phyloP scores from a whole-genome alignment of 164 flowering plant genomes.

The Nymphaea colorata region DNA sequence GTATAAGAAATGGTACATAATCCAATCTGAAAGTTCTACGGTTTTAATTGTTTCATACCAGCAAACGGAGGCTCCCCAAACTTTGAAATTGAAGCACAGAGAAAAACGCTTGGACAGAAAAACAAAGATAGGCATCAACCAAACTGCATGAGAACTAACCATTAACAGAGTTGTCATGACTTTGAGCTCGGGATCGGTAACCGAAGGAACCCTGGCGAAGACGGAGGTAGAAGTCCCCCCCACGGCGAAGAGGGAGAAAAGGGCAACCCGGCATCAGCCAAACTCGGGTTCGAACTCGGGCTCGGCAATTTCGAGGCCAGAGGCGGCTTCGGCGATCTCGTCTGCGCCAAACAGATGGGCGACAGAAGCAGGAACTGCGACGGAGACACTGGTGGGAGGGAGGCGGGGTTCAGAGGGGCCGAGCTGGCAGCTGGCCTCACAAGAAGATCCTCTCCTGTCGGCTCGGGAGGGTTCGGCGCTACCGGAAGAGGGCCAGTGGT shows the following conservation, averaged over 20 bases:
- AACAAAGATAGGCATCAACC: background rate
- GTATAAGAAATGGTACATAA: no score
- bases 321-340: constrained; percentile 32
- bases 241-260: constrained; percentile 2
- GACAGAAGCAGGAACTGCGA: constrained; percentile 46
- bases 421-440: no score
- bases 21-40: no score
- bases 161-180: background rate
- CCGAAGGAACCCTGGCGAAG: background rate
- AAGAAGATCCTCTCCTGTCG: background rate
- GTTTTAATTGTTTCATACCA: no score
- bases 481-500: no score
- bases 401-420: background rate
- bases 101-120: no score
- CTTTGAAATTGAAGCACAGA: no score
- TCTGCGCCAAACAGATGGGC: constrained; percentile 23
- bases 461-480: constrained; percentile 1
- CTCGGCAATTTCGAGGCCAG: constrained; percentile 25
- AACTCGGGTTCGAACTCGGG: constrained; percentile 33
- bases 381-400: constrained; percentile 31
- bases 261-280: constrained; percentile 12
- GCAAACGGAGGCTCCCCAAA: no score
- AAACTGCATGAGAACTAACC: background rate
- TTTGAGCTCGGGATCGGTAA: background rate
- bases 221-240: background rate